Conservation (phyloP, 1,139 yeast genomes). For the Yamadazyma triangularis region DNA sequence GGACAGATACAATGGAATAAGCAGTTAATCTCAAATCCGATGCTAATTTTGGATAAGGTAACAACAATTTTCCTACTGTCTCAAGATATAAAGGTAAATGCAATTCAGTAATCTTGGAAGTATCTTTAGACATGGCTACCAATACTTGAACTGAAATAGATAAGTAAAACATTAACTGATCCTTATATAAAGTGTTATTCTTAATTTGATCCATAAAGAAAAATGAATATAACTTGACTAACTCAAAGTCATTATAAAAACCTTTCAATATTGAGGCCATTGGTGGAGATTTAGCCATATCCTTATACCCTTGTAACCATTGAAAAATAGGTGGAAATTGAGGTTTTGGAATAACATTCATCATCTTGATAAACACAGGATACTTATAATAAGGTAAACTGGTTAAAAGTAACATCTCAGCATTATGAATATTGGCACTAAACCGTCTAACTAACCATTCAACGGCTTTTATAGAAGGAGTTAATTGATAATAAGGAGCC, state of each 20-base stretch:
- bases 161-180: conserved; percentile 73
- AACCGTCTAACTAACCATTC: conserved; percentile 97
- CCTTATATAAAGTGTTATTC: conserved; percentile 58
- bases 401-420: conserved; percentile 66
- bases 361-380: conserved; percentile 68
- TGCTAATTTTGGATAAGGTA: conserved; percentile 33
- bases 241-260: conserved; percentile 59
- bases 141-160: conserved; percentile 64
- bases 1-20: conserved; percentile 74
- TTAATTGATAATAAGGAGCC: conserved; percentile 71
- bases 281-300: conserved; percentile 60
- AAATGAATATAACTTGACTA: conserved; percentile 61
- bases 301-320: conserved; percentile 68
- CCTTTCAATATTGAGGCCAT: conserved; percentile 67
- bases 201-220: conserved; percentile 53
- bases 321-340: conserved; percentile 72
- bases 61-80: conserved; percentile 50
- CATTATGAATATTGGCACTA: conserved; percentile 75
- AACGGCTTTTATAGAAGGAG: conserved; percentile 75
- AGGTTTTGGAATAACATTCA: conserved; percentile 60
- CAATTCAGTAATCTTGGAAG: conserved; percentile 23
- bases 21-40: conserved; percentile 78
- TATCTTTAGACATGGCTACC: conserved; percentile 33
- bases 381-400: conserved; percentile 73
- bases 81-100: conserved; percentile 52